A percentile compares a stretch with the other conserved stretches of the same genome.
phyloP scores from a whole-genome alignment of 805 yeast species.

The Metschnikowia sp. region DNA sequence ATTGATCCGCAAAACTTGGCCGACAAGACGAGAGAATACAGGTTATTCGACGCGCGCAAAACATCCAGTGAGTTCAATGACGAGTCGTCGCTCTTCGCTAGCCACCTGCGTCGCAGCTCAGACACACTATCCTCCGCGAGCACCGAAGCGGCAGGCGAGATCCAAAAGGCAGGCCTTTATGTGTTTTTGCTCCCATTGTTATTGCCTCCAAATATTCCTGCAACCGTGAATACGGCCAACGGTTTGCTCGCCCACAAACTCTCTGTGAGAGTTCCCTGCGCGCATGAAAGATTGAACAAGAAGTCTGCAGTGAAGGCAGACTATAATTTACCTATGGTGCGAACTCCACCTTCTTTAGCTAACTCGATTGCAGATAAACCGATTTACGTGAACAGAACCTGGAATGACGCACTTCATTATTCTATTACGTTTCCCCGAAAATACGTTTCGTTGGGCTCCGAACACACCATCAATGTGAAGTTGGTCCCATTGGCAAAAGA shows the following conservation, averaged over 20 bases:
- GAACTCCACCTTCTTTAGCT: constrained; percentile 57
- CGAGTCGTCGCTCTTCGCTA: neutral
- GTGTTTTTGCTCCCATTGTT: constrained; percentile 62
- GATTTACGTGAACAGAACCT: constrained; percentile 67
- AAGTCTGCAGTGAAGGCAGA: constrained; percentile 30
- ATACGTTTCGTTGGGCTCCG: constrained; percentile 61
- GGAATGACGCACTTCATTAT: constrained; percentile 71
- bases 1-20: constrained; percentile 45
- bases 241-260: constrained; percentile 47
- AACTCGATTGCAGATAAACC: constrained; percentile 65
- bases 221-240: constrained; percentile 50
- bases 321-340: constrained; percentile 45
- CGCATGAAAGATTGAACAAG: constrained; percentile 32
- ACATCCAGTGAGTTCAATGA: constrained; percentile 4
- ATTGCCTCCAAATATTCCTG: constrained; percentile 62
- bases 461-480: constrained; percentile 58
- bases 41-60: constrained; percentile 7
- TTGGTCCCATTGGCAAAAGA: constrained; percentile 64
- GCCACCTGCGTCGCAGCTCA: constrained; percentile 1
- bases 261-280: constrained; percentile 37
- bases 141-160: constrained; percentile 2
- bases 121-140: constrained; percentile 1
- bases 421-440: constrained; percentile 70
- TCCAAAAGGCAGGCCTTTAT: constrained; percentile 60
- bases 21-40: constrained; percentile 32